Base-by-base conservation (phyloP, 1,284 basidiomycete genomes). In the Tilletia caries region DNA sequence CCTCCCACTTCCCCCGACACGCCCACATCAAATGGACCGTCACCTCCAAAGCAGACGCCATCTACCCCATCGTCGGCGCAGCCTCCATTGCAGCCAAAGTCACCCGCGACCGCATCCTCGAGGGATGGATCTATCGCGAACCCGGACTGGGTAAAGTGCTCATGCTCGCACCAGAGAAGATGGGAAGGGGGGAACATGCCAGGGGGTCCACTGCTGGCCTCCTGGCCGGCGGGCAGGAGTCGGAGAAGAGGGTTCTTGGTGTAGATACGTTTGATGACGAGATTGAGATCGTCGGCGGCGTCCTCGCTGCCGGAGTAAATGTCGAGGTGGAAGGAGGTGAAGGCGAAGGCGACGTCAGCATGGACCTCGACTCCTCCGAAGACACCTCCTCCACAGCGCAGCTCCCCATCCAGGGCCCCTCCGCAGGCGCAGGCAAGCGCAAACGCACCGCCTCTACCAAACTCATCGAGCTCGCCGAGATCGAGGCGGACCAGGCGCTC, bases 1-100 rank as follows among this genome's bases (percentile, higher is more conserved):
- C 65, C 43, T 71, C 68, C 6, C 68, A 75, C 62, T 82, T 82
- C 41, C 78, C 80, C 1, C 67, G 70, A 20, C 74, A 81, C 64
- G 66, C 69, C 23, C 78, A 81, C 70, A 81, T 82, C 67, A 85
- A 87, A 52, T 95, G 98, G 83, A 94, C 92, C 0, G 95, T 98
- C 15, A 89, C 91, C 23, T 89, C 89, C 33, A 98, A 98, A 85
- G 95, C 95, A 18, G 95, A 98, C 83, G 91, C 91, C 23, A 90
- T 93, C 75, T 98, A 90, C 87, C 96, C 95, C 78, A 94, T 98
- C 73, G 96, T 98, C 68, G 92, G 93, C 25, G 95, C 95, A 5
- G 96, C 95, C 1, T 94, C 92, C 82, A 93, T 98, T 37, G 92
- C 94, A 3, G 95, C 95, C 3, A 98, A 98, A 84, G 94, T 95